Conservation (phyloP, 257 asterid genomes). For the Solanum ossicruentum region DNA sequence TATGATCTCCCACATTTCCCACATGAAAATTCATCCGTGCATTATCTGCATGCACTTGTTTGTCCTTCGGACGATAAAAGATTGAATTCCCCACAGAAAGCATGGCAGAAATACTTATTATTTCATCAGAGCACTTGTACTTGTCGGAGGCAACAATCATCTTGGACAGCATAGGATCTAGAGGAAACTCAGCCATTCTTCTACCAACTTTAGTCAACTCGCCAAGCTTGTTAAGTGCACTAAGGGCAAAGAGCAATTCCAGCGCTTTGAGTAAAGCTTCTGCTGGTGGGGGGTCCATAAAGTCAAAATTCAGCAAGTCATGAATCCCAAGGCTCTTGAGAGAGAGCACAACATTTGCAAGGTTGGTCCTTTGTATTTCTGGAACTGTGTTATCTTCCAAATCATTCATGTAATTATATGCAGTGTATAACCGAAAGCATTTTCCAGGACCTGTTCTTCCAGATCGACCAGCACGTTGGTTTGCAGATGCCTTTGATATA, state of each 20-base stretch:
- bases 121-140: conserved; percentile 74
- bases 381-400: conserved; percentile 90
- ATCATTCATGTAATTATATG: conserved; percentile 56
- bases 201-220: conserved; percentile 82
- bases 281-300: conserved; percentile 97
- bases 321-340: conserved; percentile 94
- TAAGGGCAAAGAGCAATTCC: conserved; percentile 76
- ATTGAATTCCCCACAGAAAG: conserved; percentile 85
- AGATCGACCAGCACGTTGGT: conserved; percentile 95
- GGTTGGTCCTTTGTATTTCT: conserved; percentile 88
- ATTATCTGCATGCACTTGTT: conserved; percentile 91
- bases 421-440: conserved; percentile 82
- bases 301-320: conserved; percentile 78
- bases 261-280: conserved; percentile 88
- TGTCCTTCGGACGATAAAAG: conserved; percentile 88
- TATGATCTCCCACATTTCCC: conserved; percentile 97
- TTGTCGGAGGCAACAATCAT: conserved; percentile 91
- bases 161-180: conserved; percentile 91
- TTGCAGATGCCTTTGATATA: conserved; percentile 89
- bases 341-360: conserved; percentile 77
- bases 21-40: conserved; percentile 81
- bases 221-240: conserved; percentile 85
- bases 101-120: conserved; percentile 90
- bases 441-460: conserved; percentile 97
- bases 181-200: conserved; percentile 94